These are phyloP conservation scores for Arabidopsis hybrid DNA, from an alignment of 441 rosid genomes.

Conservation along the genomic window DNA sequence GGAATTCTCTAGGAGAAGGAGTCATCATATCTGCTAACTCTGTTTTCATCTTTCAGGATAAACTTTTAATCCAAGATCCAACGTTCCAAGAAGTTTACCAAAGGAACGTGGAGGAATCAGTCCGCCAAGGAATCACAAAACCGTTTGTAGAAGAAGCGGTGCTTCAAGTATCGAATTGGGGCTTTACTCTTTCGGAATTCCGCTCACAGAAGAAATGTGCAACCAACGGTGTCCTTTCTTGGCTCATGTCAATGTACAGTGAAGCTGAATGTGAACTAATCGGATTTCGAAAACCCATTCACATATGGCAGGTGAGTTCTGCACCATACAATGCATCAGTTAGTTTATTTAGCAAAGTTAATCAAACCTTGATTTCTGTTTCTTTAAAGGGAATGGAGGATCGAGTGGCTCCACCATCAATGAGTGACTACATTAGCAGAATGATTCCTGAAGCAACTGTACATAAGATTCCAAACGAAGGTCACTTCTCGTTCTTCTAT, in stretches of 20 bases:
- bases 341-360: neutral
- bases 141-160: slow-evolving; percentile 68
- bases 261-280: slow-evolving; percentile 63
- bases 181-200: slow-evolving; percentile 62
- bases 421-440: slow-evolving; percentile 71
- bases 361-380: neutral
- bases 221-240: slow-evolving; percentile 60
- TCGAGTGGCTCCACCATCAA: slow-evolving; percentile 70
- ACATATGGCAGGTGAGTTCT: slow-evolving; percentile 73
- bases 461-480: slow-evolving; percentile 79
- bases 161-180: slow-evolving; percentile 69
- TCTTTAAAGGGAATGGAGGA: slow-evolving; percentile 84
- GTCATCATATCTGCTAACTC: neutral
- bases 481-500: slow-evolving; percentile 82
- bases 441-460: slow-evolving; percentile 70
- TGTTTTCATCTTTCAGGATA: slow-evolving; percentile 57
- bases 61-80: slow-evolving; percentile 50
- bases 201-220: slow-evolving; percentile 62
- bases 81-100: slow-evolving; percentile 61
- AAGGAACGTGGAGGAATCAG: slow-evolving; percentile 73
- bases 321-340: slow-evolving; percentile 6
- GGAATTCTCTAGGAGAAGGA: neutral
- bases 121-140: slow-evolving; percentile 62
- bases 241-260: slow-evolving; percentile 70
- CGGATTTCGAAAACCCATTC: slow-evolving; percentile 69